These are phyloP conservation scores for Eragrostis tef DNA, from an alignment of 202 grass and related monocot genomes.

Conservation along the genomic window DNA sequence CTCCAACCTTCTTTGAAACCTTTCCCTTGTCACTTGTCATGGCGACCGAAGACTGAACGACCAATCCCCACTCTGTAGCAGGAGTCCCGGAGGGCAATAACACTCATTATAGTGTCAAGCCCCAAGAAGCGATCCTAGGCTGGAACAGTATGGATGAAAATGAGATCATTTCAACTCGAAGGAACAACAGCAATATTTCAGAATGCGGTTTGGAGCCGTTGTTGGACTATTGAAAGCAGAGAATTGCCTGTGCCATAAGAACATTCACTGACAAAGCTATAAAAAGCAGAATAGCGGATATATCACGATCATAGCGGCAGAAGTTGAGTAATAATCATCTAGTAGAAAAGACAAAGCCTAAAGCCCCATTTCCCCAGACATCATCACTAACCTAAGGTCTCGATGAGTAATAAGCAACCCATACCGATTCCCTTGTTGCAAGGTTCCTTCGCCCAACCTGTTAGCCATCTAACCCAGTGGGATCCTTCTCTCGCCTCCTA, in stretches of 20 bases:
- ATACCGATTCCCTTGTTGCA: not conserved
- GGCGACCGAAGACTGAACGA: slow-evolving; percentile 1
- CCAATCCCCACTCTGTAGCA: slow-evolving; percentile 31
- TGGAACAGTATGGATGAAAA: slow-evolving; percentile 7
- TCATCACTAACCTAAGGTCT: not conserved
- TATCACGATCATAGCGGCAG: not conserved
- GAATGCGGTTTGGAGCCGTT: slow-evolving; percentile 9
- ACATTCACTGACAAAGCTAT: not conserved
- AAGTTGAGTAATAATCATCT: not conserved
- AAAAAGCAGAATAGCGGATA: not conserved
- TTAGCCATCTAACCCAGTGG: not conserved
- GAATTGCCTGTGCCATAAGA: not conserved
- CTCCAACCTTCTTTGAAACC: slow-evolving; percentile 38
- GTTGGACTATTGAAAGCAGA: not conserved
- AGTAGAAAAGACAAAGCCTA: not conserved
- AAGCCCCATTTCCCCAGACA: not conserved
- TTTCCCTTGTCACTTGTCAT: slow-evolving; percentile 56
- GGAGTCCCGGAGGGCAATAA: slow-evolving; percentile 14
- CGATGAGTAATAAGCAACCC: not conserved
- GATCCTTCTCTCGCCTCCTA: not conserved
- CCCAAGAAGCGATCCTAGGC: slow-evolving; percentile 2
- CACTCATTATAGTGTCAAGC: slow-evolving; percentile 41
- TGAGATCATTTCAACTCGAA: not conserved
- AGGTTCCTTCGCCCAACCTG: not conserved
- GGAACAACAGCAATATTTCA: not conserved